Evolutionary conservation across 2,329 filamentous ascomycete species (phyloP), one percentile per base, ranked within the genome.

Genomic region (Lachnellula subtilissima): DNA sequence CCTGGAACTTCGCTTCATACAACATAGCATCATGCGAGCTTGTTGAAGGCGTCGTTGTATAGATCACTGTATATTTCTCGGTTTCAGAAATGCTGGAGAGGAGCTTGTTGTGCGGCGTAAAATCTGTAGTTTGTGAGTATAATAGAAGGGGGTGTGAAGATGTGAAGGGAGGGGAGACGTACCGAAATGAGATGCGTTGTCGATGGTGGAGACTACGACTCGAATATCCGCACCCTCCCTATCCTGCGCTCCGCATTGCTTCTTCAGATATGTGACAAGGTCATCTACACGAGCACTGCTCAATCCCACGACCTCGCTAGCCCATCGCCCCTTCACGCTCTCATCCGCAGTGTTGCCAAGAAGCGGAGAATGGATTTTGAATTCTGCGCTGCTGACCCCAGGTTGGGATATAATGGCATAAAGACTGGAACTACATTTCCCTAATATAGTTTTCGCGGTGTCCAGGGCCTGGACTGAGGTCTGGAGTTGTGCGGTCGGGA

Each of bases 361-460:
- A 79, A 71, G 80, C 67, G 77, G 82, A 77, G 60, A 75, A 74
- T 69, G 69, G 64, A 67, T 56, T 75, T 75, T 73, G 65, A 93
- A 85, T 71, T 96, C 90, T 60, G 78, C 76, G 43, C 84, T 81
- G 63, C 86, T 84, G 55, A 91, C 78, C 63, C 88, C 87, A 11
- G 88, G 85, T 69, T 96, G 91, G 32, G 84, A 83, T 59, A 95
- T 81, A 62, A 97, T 71, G 55, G 95, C 75, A 74, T 96, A 96
- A 64, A 81, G 81, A 50, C 85, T 79, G 19, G 88, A 91, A 2
- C 87, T 86, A 72, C 91, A 96, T 53, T 74, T 72, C 40, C 78
- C 75, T 25, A 96, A 80, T 50, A 85, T 69, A n/a, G 73, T 40
- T 37, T 64, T 65, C 1, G 62, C 52, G 4, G 55, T 52, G 4